Evolutionary conservation across 805 yeast genomes (phyloP), one percentile per base, ranked within the genome.

Genomic region (Candida dendrica): DNA sequence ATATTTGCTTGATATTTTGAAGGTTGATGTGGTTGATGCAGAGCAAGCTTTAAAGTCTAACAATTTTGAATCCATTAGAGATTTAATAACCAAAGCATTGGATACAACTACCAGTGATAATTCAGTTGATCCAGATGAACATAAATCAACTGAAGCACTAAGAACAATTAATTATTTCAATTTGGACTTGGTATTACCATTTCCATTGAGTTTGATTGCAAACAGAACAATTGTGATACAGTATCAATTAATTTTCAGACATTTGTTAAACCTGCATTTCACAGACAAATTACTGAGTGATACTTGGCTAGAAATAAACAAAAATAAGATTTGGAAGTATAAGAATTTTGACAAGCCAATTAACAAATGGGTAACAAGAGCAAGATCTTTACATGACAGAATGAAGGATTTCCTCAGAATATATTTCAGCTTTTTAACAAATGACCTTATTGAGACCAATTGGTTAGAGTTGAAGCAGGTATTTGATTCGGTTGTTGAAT

Each of bases 181-280:
- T 44, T 60, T 83, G 36, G 78, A 80, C 34, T 45, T 81, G 7
- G 61, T 71, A n/a, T 60, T 90, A 18, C 96, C 97, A 3, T 93
- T 87, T 56, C 99, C 99, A 0, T 62, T 88, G 38, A 88, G 88
- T 53, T 67, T 91, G 20, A 69, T 93, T 1, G 64, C 88, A 1
- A 78, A 84, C 15, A 75, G 80, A 42, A 82, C 88, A 14, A 77
- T 81, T 20, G 66, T 87, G 15, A 72, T 79, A 38, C 87, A 93
- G 47, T 88, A 83, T 55, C 96, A 91, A 58, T 66, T 87, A 30
- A 64, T 89, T 37, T 87, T 85, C 51, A 75, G 96, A 47, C 80
- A 85, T 48, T 65, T 84, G 32, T 60, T 81, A 34, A 71, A 79
- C 27, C 55, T 87, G n/a, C 79, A 79, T 46, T 78, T 76, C 52